Evolutionary conservation across 2,329 filamentous ascomycete genomes (phyloP), one percentile per base, ranked within the genome.

Genomic region (Waltergamsia citrina): DNA sequence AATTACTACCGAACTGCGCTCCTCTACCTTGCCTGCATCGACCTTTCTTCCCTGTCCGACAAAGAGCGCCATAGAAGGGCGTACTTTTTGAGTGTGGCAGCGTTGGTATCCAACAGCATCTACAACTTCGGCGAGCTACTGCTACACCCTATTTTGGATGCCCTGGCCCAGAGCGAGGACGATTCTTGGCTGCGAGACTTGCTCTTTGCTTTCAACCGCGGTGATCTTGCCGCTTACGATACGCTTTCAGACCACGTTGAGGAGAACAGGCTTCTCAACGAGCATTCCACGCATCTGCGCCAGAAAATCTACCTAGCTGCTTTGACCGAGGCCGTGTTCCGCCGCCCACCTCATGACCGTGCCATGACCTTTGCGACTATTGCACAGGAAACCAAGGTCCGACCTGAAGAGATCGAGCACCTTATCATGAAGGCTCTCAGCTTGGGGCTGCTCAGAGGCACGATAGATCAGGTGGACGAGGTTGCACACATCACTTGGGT

Each of bases 111-210:
- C 33, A 85, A 90, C 51, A 85, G 78, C 50, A 98, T 96, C 65
- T 96, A 98, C 76, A 98, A 98, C 69, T 98, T 98, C 49, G 92
- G 92, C 58, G 92, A 98, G 68, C 80, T 98, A n/a, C 77, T 98
- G 21, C 75, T 98, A 46, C 92, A 98, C 57, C 92, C 92, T 4
- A 94, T 98, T 52, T 79, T 98, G 42, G 85, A 94, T 53, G 81
- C 83, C 15, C 75, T 98, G 34, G 53, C 56, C 17, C 69, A 69
- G 50, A 76, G 80, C 48, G 79, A 81, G 17, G 73, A 80, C 27
- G 76, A 93, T 54, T 69, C 78, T 33, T 98, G 92, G 92, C 74
- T 98, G 43, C 84, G 87, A 42, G 85, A 95, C 28, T 78, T 98
- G n/a, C 78, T 98, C 29, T 93, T 95, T 52, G 88, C 92, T 38